These are phyloP conservation scores for Ottelia alismoides DNA, from an alignment of 106 monocot species.

Conservation along the genomic window DNA sequence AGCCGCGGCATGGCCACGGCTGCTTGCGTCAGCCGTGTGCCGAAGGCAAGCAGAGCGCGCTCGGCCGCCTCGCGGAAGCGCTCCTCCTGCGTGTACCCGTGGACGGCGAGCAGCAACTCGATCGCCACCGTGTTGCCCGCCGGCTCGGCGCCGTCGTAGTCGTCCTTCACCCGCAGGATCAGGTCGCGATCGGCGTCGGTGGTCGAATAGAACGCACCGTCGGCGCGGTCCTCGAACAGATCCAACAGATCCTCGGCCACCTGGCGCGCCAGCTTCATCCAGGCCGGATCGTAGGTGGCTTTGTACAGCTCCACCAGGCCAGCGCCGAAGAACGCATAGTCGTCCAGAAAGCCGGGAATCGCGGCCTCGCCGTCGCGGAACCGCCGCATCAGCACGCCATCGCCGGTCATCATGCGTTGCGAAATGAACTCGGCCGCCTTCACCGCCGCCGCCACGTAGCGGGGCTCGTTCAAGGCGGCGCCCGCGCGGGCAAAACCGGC, in stretches of 20 bases:
- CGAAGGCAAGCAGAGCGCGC: not conserved
- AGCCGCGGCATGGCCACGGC: not conserved
- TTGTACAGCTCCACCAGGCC: not conserved
- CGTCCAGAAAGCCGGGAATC: not conserved
- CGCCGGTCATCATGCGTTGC: not conserved
- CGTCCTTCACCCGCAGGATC: not conserved
- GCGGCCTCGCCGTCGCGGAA: not conserved
- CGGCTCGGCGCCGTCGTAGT: not conserved
- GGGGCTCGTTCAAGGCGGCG: not conserved
- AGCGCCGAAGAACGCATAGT: not conserved
- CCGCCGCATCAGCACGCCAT: not conserved
- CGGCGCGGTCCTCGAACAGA: not conserved
- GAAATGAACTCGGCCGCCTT: not conserved
- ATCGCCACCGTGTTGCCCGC: not conserved
- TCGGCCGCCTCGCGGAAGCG: not conserved
- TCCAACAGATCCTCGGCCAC: not conserved
- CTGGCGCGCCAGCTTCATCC: not conserved
- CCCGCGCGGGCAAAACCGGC: not conserved
- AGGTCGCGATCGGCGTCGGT: not conserved
- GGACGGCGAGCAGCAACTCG: not conserved
- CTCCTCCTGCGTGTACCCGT: not conserved
- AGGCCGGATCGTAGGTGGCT: not conserved
- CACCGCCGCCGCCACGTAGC: not conserved
- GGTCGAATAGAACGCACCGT: not conserved
- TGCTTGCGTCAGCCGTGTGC: not conserved